Conservation (phyloP, 2,329 filamentous ascomycete genomes). For the Fusarium algeriense region DNA sequence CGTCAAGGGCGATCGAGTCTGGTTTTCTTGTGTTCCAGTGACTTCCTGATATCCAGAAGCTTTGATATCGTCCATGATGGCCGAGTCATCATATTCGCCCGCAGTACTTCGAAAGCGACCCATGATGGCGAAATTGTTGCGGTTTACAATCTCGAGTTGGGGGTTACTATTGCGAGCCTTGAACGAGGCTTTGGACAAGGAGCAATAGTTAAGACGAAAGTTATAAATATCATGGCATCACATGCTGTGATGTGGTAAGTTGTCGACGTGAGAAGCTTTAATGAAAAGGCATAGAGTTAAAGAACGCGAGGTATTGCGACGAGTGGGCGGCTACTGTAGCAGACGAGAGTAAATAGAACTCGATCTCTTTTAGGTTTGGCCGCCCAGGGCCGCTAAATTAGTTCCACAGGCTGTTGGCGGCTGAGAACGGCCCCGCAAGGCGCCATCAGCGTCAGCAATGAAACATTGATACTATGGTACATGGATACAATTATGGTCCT, state of each 20-base stretch:
- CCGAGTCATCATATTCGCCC: constrained; percentile 50
- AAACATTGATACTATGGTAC: constrained; percentile 2
- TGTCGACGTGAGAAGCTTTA: constrained; percentile 6
- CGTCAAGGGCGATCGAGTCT: constrained; percentile 56
- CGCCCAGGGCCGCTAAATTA: constrained; percentile 24
- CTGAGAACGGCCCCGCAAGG: constrained; percentile 28
- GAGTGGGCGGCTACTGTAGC: constrained; percentile 28
- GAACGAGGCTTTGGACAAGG: constrained; percentile 40
- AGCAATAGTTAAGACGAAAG: constrained; percentile 18
- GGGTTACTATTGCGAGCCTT: constrained; percentile 25
- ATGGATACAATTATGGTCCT: constrained; percentile 1
- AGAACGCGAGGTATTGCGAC: constrained; percentile 39
- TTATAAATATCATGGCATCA: constrained; percentile 36
- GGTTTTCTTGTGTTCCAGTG: constrained; percentile 18
- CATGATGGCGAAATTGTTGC: constrained; percentile 26
- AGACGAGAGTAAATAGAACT: constrained; percentile 35
- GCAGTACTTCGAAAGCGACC: constrained; percentile 36
- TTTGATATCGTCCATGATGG: constrained; percentile 50
- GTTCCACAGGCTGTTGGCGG: constrained; percentile 33
- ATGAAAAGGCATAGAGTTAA: constrained; percentile 24
- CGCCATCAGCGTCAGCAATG: constrained; percentile 17
- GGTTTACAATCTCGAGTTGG: constrained; percentile 5
- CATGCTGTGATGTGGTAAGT: constrained; percentile 9
- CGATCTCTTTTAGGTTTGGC: constrained; percentile 36
- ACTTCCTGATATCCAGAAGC: constrained; percentile 31